These are phyloP conservation scores for Alternaria tenuissima DNA, from an alignment of 2,329 filamentous ascomycete genomes.

Conservation along the genomic window DNA sequence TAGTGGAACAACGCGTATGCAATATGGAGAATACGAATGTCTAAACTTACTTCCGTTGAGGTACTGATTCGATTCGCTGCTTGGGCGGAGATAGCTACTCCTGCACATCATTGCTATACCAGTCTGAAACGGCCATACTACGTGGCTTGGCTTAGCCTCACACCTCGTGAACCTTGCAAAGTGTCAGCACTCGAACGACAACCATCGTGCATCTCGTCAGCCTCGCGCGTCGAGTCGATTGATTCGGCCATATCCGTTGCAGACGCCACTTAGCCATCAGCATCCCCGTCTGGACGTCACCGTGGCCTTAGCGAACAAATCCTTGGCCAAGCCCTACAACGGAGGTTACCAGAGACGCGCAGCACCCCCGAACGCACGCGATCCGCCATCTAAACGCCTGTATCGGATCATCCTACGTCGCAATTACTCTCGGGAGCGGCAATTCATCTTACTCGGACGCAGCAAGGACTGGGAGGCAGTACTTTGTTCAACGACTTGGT, in stretches of 20 bases:
- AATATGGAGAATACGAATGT: background rate
- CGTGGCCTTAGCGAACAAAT: conserved; percentile 48
- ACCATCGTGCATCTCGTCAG: conserved; percentile 22
- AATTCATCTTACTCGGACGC: conserved; percentile 9
- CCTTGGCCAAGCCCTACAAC: conserved; percentile 38
- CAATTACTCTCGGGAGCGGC: conserved; percentile 26
- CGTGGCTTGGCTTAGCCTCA: conserved; percentile 32
- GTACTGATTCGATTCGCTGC: conserved; percentile 7
- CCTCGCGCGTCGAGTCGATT: conserved; percentile 33
- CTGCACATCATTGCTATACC: conserved; percentile 33
- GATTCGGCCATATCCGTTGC: conserved; percentile 30
- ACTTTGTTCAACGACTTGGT: conserved; percentile 30
- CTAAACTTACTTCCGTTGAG: background rate
- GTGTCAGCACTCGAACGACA: conserved; percentile 23
- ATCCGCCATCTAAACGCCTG: conserved; percentile 16
- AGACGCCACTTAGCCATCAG: conserved; percentile 34
- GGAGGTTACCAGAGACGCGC: conserved; percentile 31
- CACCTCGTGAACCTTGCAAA: conserved; percentile 25
- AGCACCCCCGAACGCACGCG: conserved; percentile 23
- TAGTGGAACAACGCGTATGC: background rate
- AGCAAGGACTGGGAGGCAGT: conserved; percentile 19
- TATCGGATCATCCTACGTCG: conserved; percentile 7
- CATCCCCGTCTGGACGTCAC: conserved; percentile 35
- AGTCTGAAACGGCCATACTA: conserved; percentile 40
- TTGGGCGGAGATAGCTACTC: conserved; percentile 19